Evolutionary conservation across 305 asterid species (phyloP).

Genomic region (Striga hermonthica): DNA sequence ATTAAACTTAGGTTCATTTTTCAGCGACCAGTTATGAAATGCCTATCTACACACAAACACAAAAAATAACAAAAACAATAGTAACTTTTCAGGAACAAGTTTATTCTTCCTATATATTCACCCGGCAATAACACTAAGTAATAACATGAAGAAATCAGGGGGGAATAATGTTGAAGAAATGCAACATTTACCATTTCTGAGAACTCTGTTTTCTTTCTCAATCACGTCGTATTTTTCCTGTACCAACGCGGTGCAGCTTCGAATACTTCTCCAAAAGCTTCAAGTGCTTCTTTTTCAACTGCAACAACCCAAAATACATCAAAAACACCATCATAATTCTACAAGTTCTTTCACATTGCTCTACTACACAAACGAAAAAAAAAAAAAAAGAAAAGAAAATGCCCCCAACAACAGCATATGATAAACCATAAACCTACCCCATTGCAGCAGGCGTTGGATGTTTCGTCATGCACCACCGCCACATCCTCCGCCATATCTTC

Average conservation of each 20-base stretch:
- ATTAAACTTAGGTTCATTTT: too few species aligned
- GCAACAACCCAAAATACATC: slow-evolving; percentile 27
- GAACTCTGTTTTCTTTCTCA: slow-evolving; percentile 45
- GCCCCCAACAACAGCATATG: too few species aligned
- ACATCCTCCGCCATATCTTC: slow-evolving; percentile 52
- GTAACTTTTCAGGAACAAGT: background rate
- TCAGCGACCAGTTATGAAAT: background rate
- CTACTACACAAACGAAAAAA: background rate
- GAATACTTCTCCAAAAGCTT: slow-evolving; percentile 50
- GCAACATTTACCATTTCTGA: slow-evolving; percentile 47
- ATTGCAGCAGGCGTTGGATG: slow-evolving; percentile 58
- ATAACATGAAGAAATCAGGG: background rate
- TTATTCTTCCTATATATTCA: too few species aligned
- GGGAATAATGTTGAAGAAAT: background rate
- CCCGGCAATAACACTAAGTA: too few species aligned
- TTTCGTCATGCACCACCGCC: slow-evolving; percentile 42
- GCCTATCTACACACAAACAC: background rate
- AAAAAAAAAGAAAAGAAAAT: background rate
- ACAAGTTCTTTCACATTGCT: background rate
- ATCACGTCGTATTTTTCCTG: slow-evolving; percentile 34
- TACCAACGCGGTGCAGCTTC: slow-evolving; percentile 36
- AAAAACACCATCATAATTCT: background rate
- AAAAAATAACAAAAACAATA: background rate
- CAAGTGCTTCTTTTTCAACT: slow-evolving; percentile 54
- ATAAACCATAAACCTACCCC: slow-evolving; percentile 39